Evolutionary conservation across 345 rosid genomes (phyloP).

Genomic region (Noccaea caerulescens): DNA sequence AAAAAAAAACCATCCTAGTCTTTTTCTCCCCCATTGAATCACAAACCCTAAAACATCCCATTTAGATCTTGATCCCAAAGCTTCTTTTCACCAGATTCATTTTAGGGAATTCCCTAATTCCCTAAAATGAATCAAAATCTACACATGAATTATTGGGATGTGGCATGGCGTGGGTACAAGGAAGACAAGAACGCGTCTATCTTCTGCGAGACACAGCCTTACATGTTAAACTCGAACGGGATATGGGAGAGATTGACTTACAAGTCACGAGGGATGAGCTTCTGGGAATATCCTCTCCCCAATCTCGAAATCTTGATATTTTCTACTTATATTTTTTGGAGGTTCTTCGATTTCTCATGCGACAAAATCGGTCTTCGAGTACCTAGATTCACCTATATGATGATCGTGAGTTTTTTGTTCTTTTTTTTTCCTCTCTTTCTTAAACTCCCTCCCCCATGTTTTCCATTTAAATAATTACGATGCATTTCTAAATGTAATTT

Average conservation of each 20-base stretch:
- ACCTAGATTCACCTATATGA: conserved; percentile 37
- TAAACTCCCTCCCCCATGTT: neutral
- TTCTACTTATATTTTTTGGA: conserved; percentile 36
- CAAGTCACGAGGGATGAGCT: conserved; percentile 24
- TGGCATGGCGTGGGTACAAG: conserved; percentile 34
- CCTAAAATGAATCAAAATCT: conserved; percentile 14
- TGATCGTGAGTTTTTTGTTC: conserved; percentile 39
- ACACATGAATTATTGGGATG: conserved; percentile 16
- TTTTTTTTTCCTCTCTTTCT: neutral
- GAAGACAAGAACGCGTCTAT: conserved; percentile 5
- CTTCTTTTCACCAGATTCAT: neutral
- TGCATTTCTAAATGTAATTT: neutral
- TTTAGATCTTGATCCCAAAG: conserved; percentile 4
- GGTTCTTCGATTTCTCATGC: conserved; percentile 26
- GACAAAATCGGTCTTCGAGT: conserved; percentile 34
- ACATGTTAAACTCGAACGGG: conserved; percentile 34
- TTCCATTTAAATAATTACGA: neutral
- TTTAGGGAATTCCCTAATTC: neutral
- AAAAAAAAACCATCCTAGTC: conserved; percentile 8
- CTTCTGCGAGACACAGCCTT: conserved; percentile 40
- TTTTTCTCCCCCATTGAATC: neutral
- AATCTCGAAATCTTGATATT: conserved; percentile 38
- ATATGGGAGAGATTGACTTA: conserved; percentile 34
- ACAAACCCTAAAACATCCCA: conserved; percentile 21
- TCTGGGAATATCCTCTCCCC: conserved; percentile 47